Evolutionary conservation across 2,329 filamentous ascomycete genomes (phyloP).

Genomic region (Monilinia laxa): DNA sequence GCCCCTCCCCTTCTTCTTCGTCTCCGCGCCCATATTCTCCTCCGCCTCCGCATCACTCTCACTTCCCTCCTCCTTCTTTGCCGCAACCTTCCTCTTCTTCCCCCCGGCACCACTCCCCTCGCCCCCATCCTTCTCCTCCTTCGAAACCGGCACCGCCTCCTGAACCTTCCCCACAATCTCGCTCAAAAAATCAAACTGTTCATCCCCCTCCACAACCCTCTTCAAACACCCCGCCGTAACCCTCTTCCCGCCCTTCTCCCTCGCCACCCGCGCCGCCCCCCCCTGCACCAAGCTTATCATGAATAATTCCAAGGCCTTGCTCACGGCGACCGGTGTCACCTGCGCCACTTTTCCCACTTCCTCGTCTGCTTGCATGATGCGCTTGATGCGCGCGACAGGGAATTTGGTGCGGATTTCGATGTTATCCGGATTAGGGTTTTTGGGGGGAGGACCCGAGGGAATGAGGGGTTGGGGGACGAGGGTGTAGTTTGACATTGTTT

Average conservation of each 20-base stretch:
- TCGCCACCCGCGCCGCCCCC: conserved; percentile 82
- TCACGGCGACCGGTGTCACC: conserved; percentile 91
- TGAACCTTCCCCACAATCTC: conserved; percentile 88
- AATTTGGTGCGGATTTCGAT: conserved; percentile 91
- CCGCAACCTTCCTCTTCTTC: conserved; percentile 30
- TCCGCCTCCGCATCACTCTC: not conserved
- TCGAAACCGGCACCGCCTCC: conserved; percentile 45
- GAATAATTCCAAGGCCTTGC: conserved; percentile 93
- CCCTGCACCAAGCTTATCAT: conserved; percentile 94
- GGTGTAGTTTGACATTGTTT: conserved; percentile 8
- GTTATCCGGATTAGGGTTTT: conserved; percentile 44
- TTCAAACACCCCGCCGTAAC: conserved; percentile 91
- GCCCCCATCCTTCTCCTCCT: conserved; percentile 31
- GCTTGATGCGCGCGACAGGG: conserved; percentile 94
- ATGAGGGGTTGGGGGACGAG: not conserved
- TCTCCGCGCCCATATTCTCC: not conserved
- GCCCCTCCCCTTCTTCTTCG: conserved; percentile 7
- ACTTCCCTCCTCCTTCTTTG: conserved; percentile 14
- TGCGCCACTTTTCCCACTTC: conserved; percentile 98
- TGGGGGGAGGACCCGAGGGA: conserved; percentile 44
- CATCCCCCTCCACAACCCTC: conserved; percentile 80
- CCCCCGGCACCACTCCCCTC: conserved; percentile 31
- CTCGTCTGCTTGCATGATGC: conserved; percentile 99
- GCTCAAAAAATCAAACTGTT: conserved; percentile 89
- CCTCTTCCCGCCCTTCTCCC: conserved; percentile 79